These are phyloP conservation scores for Achlya hypogyna DNA, from an alignment of 352 stramenopile genomes.

Conservation along the genomic window DNA sequence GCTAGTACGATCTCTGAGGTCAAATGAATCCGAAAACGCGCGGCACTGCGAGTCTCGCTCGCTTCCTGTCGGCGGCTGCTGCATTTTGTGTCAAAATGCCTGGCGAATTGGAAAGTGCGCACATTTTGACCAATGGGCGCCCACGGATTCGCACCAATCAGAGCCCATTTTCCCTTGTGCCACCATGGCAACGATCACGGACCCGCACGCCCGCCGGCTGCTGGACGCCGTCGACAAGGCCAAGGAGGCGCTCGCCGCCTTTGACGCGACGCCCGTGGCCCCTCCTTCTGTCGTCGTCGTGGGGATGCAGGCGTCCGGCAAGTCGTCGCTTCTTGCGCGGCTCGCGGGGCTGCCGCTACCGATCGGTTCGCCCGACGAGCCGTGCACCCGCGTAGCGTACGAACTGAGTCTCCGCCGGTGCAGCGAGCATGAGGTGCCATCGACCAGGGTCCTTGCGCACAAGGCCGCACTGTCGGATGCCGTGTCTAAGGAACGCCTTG, in stretches of 20 bases:
- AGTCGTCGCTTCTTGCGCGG: slow-evolving; percentile 1
- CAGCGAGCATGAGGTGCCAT: not conserved
- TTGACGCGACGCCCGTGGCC: not conserved
- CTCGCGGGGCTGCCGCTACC: slow-evolving; percentile 2
- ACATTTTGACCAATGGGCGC: not conserved
- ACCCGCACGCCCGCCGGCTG: not conserved
- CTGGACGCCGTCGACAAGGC: not conserved
- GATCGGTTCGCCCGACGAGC: not conserved
- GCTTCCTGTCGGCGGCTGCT: no score
- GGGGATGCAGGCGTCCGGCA: slow-evolving; percentile 10
- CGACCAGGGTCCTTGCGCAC: not conserved
- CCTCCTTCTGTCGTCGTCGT: slow-evolving; percentile 12
- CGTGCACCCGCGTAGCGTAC: slow-evolving; percentile 1
- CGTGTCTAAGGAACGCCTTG: not conserved
- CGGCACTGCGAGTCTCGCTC: no score
- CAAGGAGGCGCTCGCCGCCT: not conserved
- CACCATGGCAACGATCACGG: not conserved
- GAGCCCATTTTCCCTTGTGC: not conserved
- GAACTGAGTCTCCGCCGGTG: slow-evolving; percentile 4
- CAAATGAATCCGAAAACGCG: no score
- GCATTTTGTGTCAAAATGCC: not conserved
- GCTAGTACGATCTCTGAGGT: no score
- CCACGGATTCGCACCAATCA: not conserved
- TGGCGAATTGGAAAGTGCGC: not conserved
- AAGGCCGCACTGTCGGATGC: not conserved